Base-by-base conservation (phyloP, 2,329 filamentous ascomycete genomes). In the Fusarium sublunatum region DNA sequence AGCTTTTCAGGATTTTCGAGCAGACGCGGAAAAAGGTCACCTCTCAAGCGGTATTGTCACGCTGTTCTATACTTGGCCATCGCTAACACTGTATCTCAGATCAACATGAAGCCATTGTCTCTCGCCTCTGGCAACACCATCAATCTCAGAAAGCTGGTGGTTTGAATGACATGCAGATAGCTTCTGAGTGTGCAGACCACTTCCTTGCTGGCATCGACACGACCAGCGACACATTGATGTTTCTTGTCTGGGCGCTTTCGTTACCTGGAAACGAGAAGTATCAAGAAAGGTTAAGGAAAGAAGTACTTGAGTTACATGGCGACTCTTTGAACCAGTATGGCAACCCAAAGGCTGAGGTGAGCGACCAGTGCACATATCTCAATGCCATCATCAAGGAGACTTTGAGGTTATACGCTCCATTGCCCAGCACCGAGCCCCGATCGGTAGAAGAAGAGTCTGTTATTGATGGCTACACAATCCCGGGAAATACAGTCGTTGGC, bases 151-250 rank as follows among this genome's bases (percentile, higher is more conserved):
- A 70, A 29, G 52, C 62, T 3, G 51, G 51, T 8, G 63, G 68
- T 4, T 65, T 82, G 4, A 71, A 75, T 9, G 77, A 79, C 29
- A 63, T 82, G 7, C 80, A 83, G 19, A 80, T 83, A 35, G 83
- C 83, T 1, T 82, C 82, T 0, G 83, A 86, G 68, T 78, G 76
- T 11, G 82, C 82, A 1, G 83, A 86, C 50, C 83, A 86, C 55
- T 75, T 85, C 11, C 73, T 82, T 1, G 83, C 82, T 0, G 83
- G 82, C 0, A 82, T 84, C 9, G 81, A 85, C 53, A 85, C 83
- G 1, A 84, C 82, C 1, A 80, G 80, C 24, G 81, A 85, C 45
- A 81, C 81, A 0, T 57, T 83, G 2, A 83, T 83, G 77, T 84
- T 82, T 55, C 68, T 79, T 0, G 72, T 85, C 12, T 84, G 81